phyloP scores from a whole-genome alignment of 768 basidiomycete species.

The Mycena indigotica region DNA sequence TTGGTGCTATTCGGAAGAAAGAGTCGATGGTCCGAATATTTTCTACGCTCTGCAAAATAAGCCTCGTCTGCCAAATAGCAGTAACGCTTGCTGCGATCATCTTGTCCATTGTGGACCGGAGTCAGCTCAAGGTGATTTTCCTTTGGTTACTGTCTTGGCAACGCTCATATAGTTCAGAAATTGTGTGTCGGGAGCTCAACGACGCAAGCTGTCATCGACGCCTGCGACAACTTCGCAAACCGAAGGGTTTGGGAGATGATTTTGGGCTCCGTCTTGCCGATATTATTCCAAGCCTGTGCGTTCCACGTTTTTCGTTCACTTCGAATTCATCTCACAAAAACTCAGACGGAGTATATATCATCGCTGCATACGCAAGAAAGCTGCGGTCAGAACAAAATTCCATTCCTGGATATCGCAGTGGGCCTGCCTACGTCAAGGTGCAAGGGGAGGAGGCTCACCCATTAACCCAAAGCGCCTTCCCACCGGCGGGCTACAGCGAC shows the following conservation, averaged over 20 bases:
- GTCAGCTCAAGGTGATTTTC: conserved; percentile 30
- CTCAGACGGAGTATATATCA: conserved; percentile 43
- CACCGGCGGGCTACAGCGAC: neutral
- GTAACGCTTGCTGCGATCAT: conserved; percentile 21
- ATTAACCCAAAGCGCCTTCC: neutral
- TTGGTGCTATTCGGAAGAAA: conserved; percentile 43
- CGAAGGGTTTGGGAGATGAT: conserved; percentile 31
- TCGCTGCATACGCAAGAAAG: conserved; percentile 37
- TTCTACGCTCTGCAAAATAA: conserved; percentile 14
- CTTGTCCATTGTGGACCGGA: conserved; percentile 35
- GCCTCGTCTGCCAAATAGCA: conserved; percentile 3
- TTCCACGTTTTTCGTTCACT: conserved; percentile 4
- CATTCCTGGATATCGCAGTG: neutral
- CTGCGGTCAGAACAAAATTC: conserved; percentile 31
- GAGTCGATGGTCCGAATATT: conserved; percentile 38
- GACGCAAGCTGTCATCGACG: conserved; percentile 27
- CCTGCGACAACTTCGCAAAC: conserved; percentile 32
- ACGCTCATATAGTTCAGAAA: conserved; percentile 29
- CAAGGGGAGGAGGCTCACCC: neutral
- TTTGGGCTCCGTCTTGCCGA: conserved; percentile 37
- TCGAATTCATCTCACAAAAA: conserved; percentile 3
- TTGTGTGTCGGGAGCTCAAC: conserved; percentile 34
- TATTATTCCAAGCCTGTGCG: conserved; percentile 43
- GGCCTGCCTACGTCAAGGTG: neutral
- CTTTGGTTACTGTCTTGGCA: neutral